Evolutionary conservation across 1,284 basidiomycete species (phyloP).

Genomic region (Moesziomyces sp.): DNA sequence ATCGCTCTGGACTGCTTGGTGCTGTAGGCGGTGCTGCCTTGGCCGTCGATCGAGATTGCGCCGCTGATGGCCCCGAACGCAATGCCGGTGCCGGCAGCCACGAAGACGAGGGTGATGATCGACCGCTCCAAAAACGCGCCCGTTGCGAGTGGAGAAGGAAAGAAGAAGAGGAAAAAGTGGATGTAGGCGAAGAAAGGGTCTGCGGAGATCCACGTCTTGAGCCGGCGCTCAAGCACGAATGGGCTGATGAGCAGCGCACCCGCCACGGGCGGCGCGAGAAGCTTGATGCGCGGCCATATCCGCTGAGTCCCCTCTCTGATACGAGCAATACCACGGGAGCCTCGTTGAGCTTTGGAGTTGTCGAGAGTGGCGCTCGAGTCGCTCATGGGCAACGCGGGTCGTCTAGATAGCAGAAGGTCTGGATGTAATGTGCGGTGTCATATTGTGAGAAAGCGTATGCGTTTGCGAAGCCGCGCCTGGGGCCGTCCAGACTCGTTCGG

Average conservation of each 20-base stretch:
- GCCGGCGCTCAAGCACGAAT: slow-evolving; percentile 35
- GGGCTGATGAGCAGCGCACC: slow-evolving; percentile 40
- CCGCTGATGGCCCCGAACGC: slow-evolving; percentile 37
- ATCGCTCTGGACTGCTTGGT: slow-evolving; percentile 42
- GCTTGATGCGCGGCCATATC: slow-evolving; percentile 14
- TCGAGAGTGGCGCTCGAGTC: too few species aligned
- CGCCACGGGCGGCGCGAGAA: slow-evolving; percentile 23
- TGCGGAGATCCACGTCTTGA: slow-evolving; percentile 30
- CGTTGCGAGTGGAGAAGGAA: slow-evolving; percentile 45
- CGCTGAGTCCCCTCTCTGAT: slow-evolving; percentile 1
- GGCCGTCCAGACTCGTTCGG: too few species aligned
- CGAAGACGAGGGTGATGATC: slow-evolving; percentile 43
- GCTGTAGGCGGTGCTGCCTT: slow-evolving; percentile 27
- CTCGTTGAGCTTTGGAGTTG: too few species aligned
- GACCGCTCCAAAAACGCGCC: slow-evolving; percentile 54
- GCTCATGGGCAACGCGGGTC: too few species aligned
- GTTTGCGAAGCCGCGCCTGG: too few species aligned
- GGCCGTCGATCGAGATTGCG: slow-evolving; percentile 53
- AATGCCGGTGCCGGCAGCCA: slow-evolving; percentile 41
- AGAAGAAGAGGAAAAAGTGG: slow-evolving; percentile 57
- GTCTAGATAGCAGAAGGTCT: too few species aligned
- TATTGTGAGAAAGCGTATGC: too few species aligned
- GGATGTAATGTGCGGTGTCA: too few species aligned
- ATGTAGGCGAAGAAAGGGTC: slow-evolving; percentile 45
- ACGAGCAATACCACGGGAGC: neutral